Percentiles rank a stretch among this genome's conserved stretches.
Evolutionary conservation across 2,329 filamentous ascomycete species (phyloP).

Genomic region (Alternaria dauci): DNA sequence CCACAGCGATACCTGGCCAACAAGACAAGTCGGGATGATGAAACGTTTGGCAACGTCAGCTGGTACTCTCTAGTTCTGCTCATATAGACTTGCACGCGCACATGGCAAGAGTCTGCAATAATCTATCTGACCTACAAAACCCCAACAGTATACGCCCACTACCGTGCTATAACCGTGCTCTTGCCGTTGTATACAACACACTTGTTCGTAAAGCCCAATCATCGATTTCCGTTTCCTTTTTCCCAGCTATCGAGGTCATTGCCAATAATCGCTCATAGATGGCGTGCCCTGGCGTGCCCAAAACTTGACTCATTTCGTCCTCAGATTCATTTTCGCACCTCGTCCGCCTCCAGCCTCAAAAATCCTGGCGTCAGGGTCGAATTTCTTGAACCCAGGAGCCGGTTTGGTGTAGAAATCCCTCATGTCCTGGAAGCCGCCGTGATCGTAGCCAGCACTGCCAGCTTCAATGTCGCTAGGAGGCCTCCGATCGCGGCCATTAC

Average conservation of each 20-base stretch:
- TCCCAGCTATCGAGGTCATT: not conserved
- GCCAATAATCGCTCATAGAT: not conserved
- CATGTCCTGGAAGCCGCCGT: not conserved
- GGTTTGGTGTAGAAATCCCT: not conserved
- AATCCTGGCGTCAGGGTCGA: not conserved
- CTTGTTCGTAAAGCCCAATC: not conserved
- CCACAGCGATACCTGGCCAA: not conserved
- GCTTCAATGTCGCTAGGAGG: not conserved
- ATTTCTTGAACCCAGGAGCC: not conserved
- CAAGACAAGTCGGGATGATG: not conserved
- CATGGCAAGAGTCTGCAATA: not conserved
- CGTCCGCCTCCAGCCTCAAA: not conserved
- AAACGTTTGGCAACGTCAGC: not conserved
- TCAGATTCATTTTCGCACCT: not conserved
- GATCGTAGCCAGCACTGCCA: not conserved
- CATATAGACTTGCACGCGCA: not conserved
- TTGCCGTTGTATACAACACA: not conserved
- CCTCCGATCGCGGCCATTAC: not conserved
- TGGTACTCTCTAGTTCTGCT: not conserved
- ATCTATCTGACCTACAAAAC: not conserved
- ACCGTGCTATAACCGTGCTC: not conserved
- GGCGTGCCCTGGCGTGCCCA: not conserved
- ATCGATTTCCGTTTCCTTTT: not conserved
- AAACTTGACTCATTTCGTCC: not conserved
- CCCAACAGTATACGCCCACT: not conserved